Conservation (phyloP, 2,329 filamentous ascomycete species). For the Emergomyces pasteurianus region DNA sequence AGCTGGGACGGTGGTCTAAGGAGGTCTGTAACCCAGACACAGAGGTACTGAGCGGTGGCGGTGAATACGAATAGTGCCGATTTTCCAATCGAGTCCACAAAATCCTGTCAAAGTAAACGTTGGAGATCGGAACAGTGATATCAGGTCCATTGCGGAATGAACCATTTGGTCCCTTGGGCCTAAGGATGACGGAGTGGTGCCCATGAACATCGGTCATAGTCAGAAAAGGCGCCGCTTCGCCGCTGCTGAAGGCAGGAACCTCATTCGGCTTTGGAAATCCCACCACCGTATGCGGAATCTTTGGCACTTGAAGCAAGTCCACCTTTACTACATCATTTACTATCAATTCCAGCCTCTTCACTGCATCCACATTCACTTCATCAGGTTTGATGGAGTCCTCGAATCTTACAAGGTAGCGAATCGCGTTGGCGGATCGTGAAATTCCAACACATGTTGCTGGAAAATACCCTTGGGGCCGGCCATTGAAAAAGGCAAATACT, state of each 20-base stretch:
- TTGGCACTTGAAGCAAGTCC: conserved; percentile 31
- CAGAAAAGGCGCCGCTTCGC: conserved; percentile 7
- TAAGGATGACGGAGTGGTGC: conserved; percentile 29
- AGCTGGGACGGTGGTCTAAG: conserved; percentile 27
- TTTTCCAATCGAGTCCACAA: conserved; percentile 36
- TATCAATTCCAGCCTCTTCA: conserved; percentile 35
- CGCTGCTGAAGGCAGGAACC: conserved; percentile 11
- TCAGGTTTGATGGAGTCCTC: conserved; percentile 30
- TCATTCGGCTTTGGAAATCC: conserved; percentile 28
- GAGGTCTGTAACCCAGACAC: conserved; percentile 25
- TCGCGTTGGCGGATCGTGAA: conserved; percentile 25
- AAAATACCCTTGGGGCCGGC: conserved; percentile 44
- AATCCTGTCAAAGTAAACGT: conserved; percentile 36
- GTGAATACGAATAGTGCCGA: conserved; percentile 23
- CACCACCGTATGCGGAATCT: conserved; percentile 31
- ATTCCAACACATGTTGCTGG: conserved; percentile 46
- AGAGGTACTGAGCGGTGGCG: conserved; percentile 9
- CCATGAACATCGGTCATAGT: conserved; percentile 26
- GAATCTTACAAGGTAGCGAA: conserved; percentile 36
- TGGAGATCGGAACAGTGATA: conserved; percentile 32
- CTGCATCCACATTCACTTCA: conserved; percentile 27
- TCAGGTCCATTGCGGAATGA: conserved; percentile 23
- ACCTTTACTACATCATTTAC: conserved; percentile 37
- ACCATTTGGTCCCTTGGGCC: conserved; percentile 32
- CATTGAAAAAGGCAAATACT: conserved; percentile 48